Base-by-base conservation (phyloP, 441 rosid species). In the Erodium chrysanthum region DNA sequence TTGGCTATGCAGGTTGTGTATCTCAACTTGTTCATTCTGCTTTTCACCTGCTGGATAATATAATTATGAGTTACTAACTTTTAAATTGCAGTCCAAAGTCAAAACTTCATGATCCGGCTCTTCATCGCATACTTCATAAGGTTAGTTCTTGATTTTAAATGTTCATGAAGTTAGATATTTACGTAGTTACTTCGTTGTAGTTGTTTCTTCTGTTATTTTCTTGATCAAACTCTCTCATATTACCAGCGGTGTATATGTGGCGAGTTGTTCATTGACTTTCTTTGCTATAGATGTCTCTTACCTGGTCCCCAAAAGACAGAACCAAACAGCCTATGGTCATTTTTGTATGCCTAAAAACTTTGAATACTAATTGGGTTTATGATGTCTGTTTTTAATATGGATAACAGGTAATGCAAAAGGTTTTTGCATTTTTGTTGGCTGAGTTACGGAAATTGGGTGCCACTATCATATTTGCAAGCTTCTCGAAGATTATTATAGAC, bases 101-200 rank as follows among this genome's bases (percentile, higher is more conserved):
- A 66, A 94, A 89, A 79, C 99, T 94, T 78, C 96, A 89, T 83
- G 99, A 94, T 71, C 96, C 97, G 66, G 96, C 93, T 69, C 92
- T 91, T 79, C 94, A 91, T 66, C 87, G 88, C 75, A 86, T 89
- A 76, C 96, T 94, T 77, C 89, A 91, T 84, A 91, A 91, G 97
- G 97, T 94, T 80, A 73, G 60, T 31, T 31, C 35, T 31, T 31
- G 35, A 31, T 31, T 31, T 20, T 70, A 42, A 42, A 42, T 42
- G 48, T 42, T 42, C 48, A 0, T 3, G n/a, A 42, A 42, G 10
- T 42, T 10, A 42, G 14, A 10, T 42, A 42, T 10, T 42, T 42
- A 42, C 14, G 4, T 12, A 42, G 48, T 37, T 37, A 37, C 10
- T 37, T 37, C 9, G 11, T 37, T 37, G 44, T 37, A 7, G 44